A percentile compares a stretch with the other conserved stretches of the same genome.
These are phyloP conservation scores for Macaranga tanarius DNA, from an alignment of 441 rosid genomes.

Conservation along the genomic window DNA sequence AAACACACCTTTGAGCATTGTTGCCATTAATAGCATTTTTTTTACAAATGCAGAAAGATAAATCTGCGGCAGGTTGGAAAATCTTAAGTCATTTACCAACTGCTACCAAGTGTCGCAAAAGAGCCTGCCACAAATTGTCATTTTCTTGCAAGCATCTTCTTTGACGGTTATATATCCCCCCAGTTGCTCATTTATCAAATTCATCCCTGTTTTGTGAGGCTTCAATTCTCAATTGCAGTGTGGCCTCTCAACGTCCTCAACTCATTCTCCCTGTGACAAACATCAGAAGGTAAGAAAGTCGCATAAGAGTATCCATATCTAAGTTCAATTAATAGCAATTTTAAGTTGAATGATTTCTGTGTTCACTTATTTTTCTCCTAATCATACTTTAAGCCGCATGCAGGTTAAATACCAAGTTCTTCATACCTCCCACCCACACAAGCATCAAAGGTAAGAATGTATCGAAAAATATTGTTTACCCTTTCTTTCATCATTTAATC, in stretches of 20 bases:
- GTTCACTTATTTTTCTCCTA: not conserved
- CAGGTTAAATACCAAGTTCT: not conserved
- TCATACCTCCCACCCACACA: not conserved
- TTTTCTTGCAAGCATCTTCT: slow-evolving; percentile 1
- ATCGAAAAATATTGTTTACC: not conserved
- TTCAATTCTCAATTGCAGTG: not conserved
- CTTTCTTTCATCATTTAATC: not conserved
- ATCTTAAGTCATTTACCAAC: not conserved
- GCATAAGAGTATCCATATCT: not conserved
- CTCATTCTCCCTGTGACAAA: not conserved
- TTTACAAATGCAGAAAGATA: not conserved
- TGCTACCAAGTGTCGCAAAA: not conserved
- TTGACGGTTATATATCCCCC: not conserved
- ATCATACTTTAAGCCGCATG: not conserved
- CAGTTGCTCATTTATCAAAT: not conserved
- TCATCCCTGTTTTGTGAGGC: not conserved
- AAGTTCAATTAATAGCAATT: not conserved
- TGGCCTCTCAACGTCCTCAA: not conserved
- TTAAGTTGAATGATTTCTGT: not conserved
- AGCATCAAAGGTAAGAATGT: not conserved
- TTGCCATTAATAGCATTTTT: not conserved
- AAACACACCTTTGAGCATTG: not conserved
- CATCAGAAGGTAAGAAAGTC: not conserved
- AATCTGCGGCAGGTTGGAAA: not conserved
- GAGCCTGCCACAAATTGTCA: not conserved